A percentile compares a stretch with the other conserved stretches of the same genome.
Evolutionary conservation across 164 flowering plant genomes (phyloP).

Genomic region (Brasenia schreberi): DNA sequence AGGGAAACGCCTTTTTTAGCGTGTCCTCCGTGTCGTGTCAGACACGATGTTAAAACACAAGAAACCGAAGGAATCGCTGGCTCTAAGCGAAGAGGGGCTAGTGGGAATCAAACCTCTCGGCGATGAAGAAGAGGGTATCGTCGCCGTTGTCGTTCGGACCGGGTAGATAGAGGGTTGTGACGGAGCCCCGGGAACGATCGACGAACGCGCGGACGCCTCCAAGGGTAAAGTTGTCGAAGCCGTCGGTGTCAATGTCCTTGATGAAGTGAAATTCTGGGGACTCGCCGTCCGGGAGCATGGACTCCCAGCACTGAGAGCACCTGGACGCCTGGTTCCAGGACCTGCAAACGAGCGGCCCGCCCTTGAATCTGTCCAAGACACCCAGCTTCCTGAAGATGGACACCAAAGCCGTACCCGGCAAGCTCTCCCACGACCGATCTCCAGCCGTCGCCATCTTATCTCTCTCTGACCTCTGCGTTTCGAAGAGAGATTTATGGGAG

Average conservation of each 20-base stretch:
- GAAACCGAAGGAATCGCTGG: too few relatives aligned
- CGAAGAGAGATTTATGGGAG: too few relatives aligned
- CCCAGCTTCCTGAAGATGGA: conserved; percentile 2
- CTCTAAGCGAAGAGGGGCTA: too few relatives aligned
- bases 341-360: not conserved
- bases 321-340: conserved; percentile 3
- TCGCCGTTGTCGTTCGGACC: conserved; percentile 1
- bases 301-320: conserved; percentile 5
- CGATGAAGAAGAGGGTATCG: not conserved
- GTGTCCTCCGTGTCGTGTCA: too few relatives aligned
- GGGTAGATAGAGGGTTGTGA: not conserved
- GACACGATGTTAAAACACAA: too few relatives aligned
- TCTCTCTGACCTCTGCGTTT: not conserved
- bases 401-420: conserved; percentile 2
- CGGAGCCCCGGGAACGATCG: not conserved
- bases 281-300: not conserved
- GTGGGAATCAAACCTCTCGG: too few relatives aligned
- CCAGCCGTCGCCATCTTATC: not conserved
- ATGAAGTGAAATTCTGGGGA: conserved; percentile 3
- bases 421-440: conserved; percentile 1
- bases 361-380: not conserved
- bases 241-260: not conserved
- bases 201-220: not conserved
- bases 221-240: too few relatives aligned
- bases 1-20: too few relatives aligned